Base-by-base conservation (phyloP, 768 basidiomycete genomes). In the Boletus barrowsii region DNA sequence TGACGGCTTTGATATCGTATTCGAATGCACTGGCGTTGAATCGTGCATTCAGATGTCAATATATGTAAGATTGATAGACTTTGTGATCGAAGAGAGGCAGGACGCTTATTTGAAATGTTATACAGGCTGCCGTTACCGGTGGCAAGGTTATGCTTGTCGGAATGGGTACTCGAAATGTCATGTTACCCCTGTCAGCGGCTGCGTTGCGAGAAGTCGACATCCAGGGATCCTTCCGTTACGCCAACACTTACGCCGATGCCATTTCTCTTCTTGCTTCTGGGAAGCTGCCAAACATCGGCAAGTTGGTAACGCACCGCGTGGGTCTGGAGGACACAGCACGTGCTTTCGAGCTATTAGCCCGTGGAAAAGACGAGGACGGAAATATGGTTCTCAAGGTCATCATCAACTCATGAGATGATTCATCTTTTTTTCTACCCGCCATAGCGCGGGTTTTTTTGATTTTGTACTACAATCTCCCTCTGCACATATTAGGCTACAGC, bases 21-120 rank as follows among this genome's bases (percentile, higher is more conserved):
- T 95, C 65, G 95, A 98, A 71, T 98, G 95, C 73, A 94, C 93
- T 13, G 95, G 95, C 57, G 93, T 92, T 3, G 93, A 96, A 70
- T 79, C 84, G 35, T 92, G 90, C 66, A 92, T 96, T 66, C 93
- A 96, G 68, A 86, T 91, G 83, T 87, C 90, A 47, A 80, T 95
- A 57, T 83, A 90, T 73, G 92, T 94, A 75, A 78, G 92, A 79
- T 14, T 36, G 35, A 47, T 53, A 29, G 53, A 47, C 58, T 59
- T 59, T 35, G 14, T 52, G 41, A 35, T 59, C 42, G 24, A 49
- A 47, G 33, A 36, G 53, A 48, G 15, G 36, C 53, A 30, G 41
- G 39, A 33, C 22, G 50, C 65, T 62, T 56, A 67, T 44, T 53
- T 36, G 44, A 30, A n/a, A 36, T 47, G 30, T 49, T 49, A 33